These are phyloP conservation scores for Linnemannia schmuckeri DNA, from an alignment of 192 early-diverging fungal species.

Conservation along the genomic window DNA sequence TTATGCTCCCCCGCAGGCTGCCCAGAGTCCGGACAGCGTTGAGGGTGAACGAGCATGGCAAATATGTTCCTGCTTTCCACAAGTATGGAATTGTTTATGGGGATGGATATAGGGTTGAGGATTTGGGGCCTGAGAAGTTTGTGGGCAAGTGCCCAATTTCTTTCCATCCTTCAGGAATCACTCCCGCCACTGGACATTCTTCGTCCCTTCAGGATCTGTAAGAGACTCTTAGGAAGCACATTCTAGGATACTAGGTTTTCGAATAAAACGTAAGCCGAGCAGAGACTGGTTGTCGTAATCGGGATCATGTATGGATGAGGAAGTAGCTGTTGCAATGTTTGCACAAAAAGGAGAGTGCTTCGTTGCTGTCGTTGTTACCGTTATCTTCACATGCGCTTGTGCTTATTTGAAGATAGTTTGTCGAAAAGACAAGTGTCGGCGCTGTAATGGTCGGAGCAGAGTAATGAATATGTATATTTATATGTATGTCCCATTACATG, in stretches of 20 bases:
- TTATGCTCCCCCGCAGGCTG: constrained; percentile 47
- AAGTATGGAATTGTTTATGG: constrained; percentile 49
- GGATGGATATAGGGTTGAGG: constrained; percentile 55
- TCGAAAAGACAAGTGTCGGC: neutral
- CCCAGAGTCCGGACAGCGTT: constrained; percentile 47
- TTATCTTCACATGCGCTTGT: too few relatives aligned
- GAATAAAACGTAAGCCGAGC: too few relatives aligned
- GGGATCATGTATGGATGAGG: too few relatives aligned
- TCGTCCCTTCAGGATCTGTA: neutral
- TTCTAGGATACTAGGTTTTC: too few relatives aligned
- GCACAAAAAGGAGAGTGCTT: too few relatives aligned
- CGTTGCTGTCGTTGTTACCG: too few relatives aligned
- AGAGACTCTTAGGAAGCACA: neutral
- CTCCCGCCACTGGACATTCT: neutral
- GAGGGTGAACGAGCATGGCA: constrained; percentile 26
- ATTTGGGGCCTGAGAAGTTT: constrained; percentile 57
- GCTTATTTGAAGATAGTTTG: neutral
- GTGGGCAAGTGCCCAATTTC: constrained; percentile 53
- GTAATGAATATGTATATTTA: too few relatives aligned
- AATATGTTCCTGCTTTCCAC: constrained; percentile 53
- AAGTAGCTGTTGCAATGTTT: too few relatives aligned
- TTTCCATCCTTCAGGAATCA: constrained; percentile 21
- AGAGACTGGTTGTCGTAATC: too few relatives aligned
- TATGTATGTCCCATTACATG: too few relatives aligned
- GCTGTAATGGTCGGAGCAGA: too few relatives aligned